These are phyloP conservation scores for Neurospora sp. DNA, from an alignment of 495 filamentous ascomycete species.

Conservation along the genomic window DNA sequence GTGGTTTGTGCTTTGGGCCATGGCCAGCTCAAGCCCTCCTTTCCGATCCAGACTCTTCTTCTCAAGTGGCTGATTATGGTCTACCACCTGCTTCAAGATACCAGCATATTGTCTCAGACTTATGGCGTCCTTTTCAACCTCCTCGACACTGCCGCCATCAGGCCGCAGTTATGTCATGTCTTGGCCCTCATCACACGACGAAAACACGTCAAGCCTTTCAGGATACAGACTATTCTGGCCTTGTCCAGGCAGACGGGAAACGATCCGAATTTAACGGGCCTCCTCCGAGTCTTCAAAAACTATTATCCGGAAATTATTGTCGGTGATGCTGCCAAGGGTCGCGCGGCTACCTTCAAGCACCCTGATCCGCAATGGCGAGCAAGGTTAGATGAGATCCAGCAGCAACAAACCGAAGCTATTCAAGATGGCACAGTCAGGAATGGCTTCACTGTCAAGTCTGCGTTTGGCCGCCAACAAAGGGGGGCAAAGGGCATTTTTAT, in stretches of 20 bases:
- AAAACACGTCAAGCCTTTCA: constrained; percentile 78
- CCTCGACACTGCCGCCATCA: constrained; percentile 67
- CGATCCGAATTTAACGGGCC: constrained; percentile 65
- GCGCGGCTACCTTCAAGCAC: constrained; percentile 53
- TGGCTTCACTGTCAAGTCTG: constrained; percentile 44
- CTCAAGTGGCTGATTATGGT: constrained; percentile 75
- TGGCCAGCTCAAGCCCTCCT: constrained; percentile 65
- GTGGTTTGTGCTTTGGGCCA: constrained; percentile 68
- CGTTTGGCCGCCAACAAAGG: constrained; percentile 34
- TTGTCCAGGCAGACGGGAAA: constrained; percentile 53
- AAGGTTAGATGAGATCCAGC: constrained; percentile 56
- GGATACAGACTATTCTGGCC: constrained; percentile 67
- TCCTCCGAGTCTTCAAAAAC: constrained; percentile 78
- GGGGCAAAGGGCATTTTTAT: constrained; percentile 35
- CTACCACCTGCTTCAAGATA: constrained; percentile 62
- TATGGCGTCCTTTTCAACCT: constrained; percentile 78
- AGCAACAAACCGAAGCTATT: constrained; percentile 40
- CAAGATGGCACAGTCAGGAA: constrained; percentile 22
- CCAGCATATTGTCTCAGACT: constrained; percentile 51
- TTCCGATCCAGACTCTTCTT: constrained; percentile 56
- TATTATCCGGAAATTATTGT: constrained; percentile 85
- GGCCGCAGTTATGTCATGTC: constrained; percentile 65
- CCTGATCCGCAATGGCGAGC: constrained; percentile 70
- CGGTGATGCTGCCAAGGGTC: constrained; percentile 47
- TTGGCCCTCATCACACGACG: constrained; percentile 72